Evolutionary conservation across 2,329 filamentous ascomycete genomes (phyloP).

Genomic region (Neurospora sp.): DNA sequence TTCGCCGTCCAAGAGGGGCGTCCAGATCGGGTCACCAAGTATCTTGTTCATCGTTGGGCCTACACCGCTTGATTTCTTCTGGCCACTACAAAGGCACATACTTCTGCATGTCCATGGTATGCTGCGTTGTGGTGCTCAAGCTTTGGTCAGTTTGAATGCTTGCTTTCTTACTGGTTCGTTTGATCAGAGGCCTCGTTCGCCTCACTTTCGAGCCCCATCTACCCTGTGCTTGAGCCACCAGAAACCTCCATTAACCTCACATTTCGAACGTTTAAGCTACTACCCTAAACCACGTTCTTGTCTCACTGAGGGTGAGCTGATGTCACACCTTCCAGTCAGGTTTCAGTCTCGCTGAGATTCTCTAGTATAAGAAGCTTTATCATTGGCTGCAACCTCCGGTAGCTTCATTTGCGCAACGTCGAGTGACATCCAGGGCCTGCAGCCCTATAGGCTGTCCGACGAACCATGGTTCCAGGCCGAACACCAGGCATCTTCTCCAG

Average conservation of each 20-base stretch:
- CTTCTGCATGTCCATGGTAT: slow-evolving; percentile 7
- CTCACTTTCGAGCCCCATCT: slow-evolving; percentile 18
- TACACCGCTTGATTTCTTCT: slow-evolving; percentile 13
- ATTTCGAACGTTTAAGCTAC: not conserved
- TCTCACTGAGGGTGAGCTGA: not conserved
- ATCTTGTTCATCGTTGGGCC: slow-evolving; percentile 3
- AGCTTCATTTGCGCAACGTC: slow-evolving; percentile 6
- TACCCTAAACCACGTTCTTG: not conserved
- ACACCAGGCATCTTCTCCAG: not conserved
- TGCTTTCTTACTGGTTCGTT: slow-evolving; percentile 12
- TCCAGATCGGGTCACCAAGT: slow-evolving; percentile 8
- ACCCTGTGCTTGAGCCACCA: slow-evolving; percentile 4
- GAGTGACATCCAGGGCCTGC: slow-evolving; percentile 13
- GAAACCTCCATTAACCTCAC: not conserved
- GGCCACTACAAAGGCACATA: slow-evolving; percentile 10
- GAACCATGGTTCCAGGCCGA: not conserved
- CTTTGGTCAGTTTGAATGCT: not conserved
- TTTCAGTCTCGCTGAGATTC: not conserved
- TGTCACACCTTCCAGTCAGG: not conserved
- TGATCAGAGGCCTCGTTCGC: slow-evolving; percentile 10
- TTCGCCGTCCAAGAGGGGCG: slow-evolving; percentile 9
- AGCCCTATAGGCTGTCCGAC: slow-evolving; percentile 13
- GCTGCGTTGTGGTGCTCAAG: slow-evolving; percentile 8
- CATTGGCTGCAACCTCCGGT: slow-evolving; percentile 1
- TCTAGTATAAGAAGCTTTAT: not conserved